A percentile compares a stretch with the other conserved stretches of the same genome.
phyloP scores from a whole-genome alignment of 2,329 filamentous ascomycete genomes.

The Calonectria ilicicola region DNA sequence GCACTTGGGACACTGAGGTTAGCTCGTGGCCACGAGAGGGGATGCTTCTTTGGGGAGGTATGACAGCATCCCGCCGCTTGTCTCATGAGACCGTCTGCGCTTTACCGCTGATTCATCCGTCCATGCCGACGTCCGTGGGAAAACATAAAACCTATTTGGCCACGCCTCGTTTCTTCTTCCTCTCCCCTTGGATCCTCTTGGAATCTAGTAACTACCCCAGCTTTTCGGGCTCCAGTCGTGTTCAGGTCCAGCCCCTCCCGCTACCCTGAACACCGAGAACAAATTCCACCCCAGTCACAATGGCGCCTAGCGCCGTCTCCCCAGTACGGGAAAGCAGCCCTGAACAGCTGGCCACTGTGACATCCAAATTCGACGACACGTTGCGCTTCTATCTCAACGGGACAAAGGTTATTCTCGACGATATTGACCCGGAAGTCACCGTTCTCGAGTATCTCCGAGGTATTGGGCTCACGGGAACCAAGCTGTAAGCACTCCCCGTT shows the following conservation, averaged over 20 bases:
- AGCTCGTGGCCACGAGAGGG: not conserved
- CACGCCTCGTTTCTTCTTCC: not conserved
- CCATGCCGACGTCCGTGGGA: constrained; percentile 3
- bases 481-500: constrained; percentile 66
- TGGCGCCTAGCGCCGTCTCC: constrained; percentile 69
- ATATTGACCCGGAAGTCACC: constrained; percentile 91
- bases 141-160: constrained; percentile 13
- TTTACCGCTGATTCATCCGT: constrained; percentile 15
- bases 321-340: constrained; percentile 55
- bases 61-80: constrained; percentile 12
- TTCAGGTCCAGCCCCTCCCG: not conserved
- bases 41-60: constrained; percentile 13
- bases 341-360: constrained; percentile 62
- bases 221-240: not conserved
- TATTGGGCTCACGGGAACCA: constrained; percentile 94
- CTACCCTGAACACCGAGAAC: not conserved
- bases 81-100: constrained; percentile 9
- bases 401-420: constrained; percentile 86
- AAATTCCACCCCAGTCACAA: constrained; percentile 41
- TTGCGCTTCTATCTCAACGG: constrained; percentile 95
- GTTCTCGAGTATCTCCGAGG: constrained; percentile 93
- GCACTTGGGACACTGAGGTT: not conserved
- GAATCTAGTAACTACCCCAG: not conserved
- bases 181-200: not conserved
- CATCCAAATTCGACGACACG: constrained; percentile 85